A percentile compares a stretch with the other conserved stretches of the same genome.
Conservation (phyloP, 768 basidiomycete species). For the Trichaptum fuscoviolaceum region DNA sequence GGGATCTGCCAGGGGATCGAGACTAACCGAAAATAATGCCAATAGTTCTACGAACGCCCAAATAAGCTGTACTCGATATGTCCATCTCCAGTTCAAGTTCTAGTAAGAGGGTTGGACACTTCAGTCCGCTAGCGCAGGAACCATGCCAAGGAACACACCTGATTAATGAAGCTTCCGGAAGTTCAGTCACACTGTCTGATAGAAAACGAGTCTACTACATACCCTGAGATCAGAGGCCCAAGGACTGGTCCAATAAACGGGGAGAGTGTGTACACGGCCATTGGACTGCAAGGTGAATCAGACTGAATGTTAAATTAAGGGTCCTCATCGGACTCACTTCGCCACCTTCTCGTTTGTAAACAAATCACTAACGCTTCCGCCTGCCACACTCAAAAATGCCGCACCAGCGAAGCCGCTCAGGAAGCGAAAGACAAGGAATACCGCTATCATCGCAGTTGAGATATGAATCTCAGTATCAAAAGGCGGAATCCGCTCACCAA, state of each 20-base stretch:
- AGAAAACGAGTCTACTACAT: slow-evolving; percentile 17
- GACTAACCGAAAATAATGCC: slow-evolving; percentile 46
- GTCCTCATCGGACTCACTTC: slow-evolving; percentile 35
- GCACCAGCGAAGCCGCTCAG: slow-evolving; percentile 49
- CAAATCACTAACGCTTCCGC: slow-evolving; percentile 55
- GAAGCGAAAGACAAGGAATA: slow-evolving; percentile 59
- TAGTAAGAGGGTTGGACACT: slow-evolving; percentile 19
- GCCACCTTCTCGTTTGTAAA: slow-evolving; percentile 52
- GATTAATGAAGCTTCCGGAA: slow-evolving; percentile 59
- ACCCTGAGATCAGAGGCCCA: slow-evolving; percentile 58
- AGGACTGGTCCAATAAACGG: slow-evolving; percentile 56
- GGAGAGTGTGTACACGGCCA: slow-evolving; percentile 48
- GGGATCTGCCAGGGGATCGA: not conserved
- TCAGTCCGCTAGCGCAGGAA: slow-evolving; percentile 6
- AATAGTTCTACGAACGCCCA: slow-evolving; percentile 58
- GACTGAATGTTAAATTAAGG: not conserved
- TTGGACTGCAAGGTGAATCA: slow-evolving; percentile 32
- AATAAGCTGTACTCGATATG: slow-evolving; percentile 62
- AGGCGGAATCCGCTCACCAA: slow-evolving; percentile 34
- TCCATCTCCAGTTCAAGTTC: slow-evolving; percentile 70
- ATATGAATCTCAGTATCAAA: not conserved
- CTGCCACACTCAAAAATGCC: slow-evolving; percentile 58
- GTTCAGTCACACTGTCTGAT: not conserved
- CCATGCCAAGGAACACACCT: slow-evolving; percentile 31
- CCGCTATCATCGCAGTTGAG: slow-evolving; percentile 29